Evolutionary conservation across 139 green algal species (phyloP), one percentile per base, ranked within the genome.

Genomic region (Picochlorum sp.): DNA sequence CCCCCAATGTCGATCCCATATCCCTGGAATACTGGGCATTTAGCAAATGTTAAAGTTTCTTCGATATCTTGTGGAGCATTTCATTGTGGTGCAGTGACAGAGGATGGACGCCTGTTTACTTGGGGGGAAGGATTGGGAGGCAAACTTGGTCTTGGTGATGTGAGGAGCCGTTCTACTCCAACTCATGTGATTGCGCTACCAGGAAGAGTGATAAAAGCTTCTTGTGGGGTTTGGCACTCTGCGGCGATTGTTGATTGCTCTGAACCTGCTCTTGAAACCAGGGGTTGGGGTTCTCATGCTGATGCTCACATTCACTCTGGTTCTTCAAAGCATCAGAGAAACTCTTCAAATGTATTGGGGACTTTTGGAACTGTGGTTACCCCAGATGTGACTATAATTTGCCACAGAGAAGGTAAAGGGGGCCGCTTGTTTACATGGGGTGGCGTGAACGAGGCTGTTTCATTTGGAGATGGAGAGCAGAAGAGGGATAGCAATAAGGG

Each of bases 101-200:
- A 63, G 14, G 69, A 70, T 2, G 82, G 89, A 7, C 20, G 45
- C 16, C 77, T 97, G 20, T 97, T 85, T 77, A 94, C 86, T 0
- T 98, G 93, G 87, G 91, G 91, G 18, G 85, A 95, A 52, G 89
- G 89, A n/a, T 66, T 85, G 43, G 86, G 84, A 57, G 87, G 88
- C 6, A 85, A 83, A 61, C 79, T 97, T 26, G 91, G 90, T 1
- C 88, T 95, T 41, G 83, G 82, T 24, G 63, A 80, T 67, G 50
- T 71, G 7, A 30, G 37, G 7, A 49, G 10, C 29, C 59, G 53
- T 26, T n/a, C 20, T 3, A 33, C 62, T 12, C 81, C 81, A 1
- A 61, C 68, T 0, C 49, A 55, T 29, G 76, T 88, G 45, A 30
- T 74, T 20, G 68, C 71, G 0, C 57, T 90, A 18, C 51, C 63